Evolutionary conservation across 441 rosid genomes (phyloP), one percentile per base, ranked within the genome.

Genomic region (Breynia disticha): DNA sequence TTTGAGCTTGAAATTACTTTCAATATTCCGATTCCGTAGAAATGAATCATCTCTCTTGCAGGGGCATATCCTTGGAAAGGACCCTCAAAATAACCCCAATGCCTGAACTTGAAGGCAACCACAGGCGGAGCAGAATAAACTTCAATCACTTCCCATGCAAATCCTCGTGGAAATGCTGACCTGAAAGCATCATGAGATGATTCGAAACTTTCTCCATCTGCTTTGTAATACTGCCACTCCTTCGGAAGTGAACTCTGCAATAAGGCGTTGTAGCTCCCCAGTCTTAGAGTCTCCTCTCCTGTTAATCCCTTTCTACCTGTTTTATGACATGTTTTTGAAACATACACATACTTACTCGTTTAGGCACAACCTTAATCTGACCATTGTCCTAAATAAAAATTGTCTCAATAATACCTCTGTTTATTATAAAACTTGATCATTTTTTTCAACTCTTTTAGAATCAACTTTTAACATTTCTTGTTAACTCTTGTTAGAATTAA

Each of bases 61-160:
- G 93, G 88, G 56, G 81, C 82, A 60, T 83, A 90, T 2, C 83
- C 86, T 59, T 72, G 74, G 55, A 68, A 85, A 51, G 78, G 81
- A 10, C 95, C 97, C 70, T 89, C 88, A 60, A 80, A 83, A 73
- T 72, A 75, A 38, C 90, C 97, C 95, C 95, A 89, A 46, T 89
- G 97, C 77, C 93, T 73, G 61, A 83, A 89, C 73, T 86, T 86
- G 72, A 66, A 83, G 42, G 79, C 54, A 50, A 82, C 78, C 16
- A 62, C 43, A 2, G 93, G 90, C 1, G 87, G 90, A 11, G 86
- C 87, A 0, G 87, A 68, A 55, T 77, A 79, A 18, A 82, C 95
- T 19, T 24, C n/a, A 3, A 79, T 17, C 45, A 86, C 67, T 69
- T 86, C 97, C 81, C 81, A 80, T 0, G 95, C 95, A 66, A 89